Conservation (phyloP, 768 basidiomycete species). For the Cystoderma amianthinum region DNA sequence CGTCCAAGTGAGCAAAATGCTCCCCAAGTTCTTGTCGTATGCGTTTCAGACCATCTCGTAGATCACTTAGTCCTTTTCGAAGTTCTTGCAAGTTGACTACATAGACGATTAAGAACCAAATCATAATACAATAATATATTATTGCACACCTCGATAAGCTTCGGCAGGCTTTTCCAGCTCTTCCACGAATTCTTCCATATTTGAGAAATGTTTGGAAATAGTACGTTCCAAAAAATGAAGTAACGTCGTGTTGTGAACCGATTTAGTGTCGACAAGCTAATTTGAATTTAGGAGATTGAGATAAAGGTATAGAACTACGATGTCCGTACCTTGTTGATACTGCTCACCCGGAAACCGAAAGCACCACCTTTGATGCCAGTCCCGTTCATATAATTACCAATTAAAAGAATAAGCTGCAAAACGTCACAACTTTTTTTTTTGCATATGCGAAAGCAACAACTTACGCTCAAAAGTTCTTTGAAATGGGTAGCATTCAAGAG, state of each 20-base stretch:
- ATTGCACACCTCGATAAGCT: conserved; percentile 74
- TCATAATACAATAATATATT: not conserved
- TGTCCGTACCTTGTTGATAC: conserved; percentile 82
- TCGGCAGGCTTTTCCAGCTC: conserved; percentile 88
- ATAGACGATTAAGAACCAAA: conserved; percentile 7
- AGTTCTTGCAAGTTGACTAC: conserved; percentile 84
- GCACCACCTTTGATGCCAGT: conserved; percentile 95
- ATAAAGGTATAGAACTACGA: too few relatives aligned
- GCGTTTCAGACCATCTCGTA: conserved; percentile 68
- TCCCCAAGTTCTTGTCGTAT: conserved; percentile 78
- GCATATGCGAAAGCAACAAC: conserved; percentile 12
- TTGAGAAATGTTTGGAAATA: conserved; percentile 79
- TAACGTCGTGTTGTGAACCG: conserved; percentile 87
- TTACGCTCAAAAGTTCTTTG: conserved; percentile 82
- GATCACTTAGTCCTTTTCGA: conserved; percentile 63
- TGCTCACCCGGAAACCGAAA: conserved; percentile 93
- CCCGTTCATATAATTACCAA: conserved; percentile 99
- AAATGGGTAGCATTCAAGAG: conserved; percentile 80
- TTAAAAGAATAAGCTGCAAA: conserved; percentile 76
- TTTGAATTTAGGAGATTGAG: conserved; percentile 1
- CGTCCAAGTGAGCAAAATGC: conserved; percentile 68
- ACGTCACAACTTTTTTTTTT: not conserved
- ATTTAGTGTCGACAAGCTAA: conserved; percentile 96
- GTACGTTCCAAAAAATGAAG: conserved; percentile 92
- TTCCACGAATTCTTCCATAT: conserved; percentile 82